Evolutionary conservation across 2,329 filamentous ascomycete genomes (phyloP).

Genomic region (Cytospora piceae): DNA sequence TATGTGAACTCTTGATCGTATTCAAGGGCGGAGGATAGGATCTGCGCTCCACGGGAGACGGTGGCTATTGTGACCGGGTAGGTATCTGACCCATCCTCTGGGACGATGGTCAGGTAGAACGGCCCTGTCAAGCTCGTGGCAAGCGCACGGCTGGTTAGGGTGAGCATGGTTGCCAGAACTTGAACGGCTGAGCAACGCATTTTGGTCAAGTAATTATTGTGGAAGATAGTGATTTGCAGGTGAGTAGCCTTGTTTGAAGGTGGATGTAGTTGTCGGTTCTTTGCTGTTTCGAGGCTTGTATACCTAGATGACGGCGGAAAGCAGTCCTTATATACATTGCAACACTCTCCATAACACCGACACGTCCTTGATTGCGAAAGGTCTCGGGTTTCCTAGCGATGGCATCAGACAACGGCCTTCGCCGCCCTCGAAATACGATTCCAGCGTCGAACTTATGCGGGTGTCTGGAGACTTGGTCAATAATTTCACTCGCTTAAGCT

Average conservation of each 20-base stretch:
- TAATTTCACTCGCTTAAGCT: neutral
- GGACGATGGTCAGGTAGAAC: conserved; percentile 12
- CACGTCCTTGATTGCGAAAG: no score
- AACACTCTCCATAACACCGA: neutral
- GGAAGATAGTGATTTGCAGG: neutral
- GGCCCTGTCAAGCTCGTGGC: neutral
- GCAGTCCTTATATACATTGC: neutral
- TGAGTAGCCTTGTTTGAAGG: neutral
- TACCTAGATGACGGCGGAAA: neutral
- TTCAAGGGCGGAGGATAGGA: conserved; percentile 16
- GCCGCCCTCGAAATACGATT: neutral
- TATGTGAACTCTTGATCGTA: conserved; percentile 9
- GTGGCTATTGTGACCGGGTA: conserved; percentile 13
- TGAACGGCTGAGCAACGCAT: conserved; percentile 2
- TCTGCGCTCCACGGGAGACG: conserved; percentile 14
- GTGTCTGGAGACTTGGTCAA: neutral
- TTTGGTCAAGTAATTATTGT: neutral
- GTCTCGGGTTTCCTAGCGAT: neutral
- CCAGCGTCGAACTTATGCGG: neutral
- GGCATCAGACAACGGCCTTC: neutral
- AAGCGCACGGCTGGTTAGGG: neutral
- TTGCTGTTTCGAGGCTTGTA: neutral
- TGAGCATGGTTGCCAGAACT: neutral
- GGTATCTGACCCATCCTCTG: conserved; percentile 5
- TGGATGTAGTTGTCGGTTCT: neutral